Evolutionary conservation across 106 monocot genomes (phyloP).

Genomic region (Dioscorea alata): DNA sequence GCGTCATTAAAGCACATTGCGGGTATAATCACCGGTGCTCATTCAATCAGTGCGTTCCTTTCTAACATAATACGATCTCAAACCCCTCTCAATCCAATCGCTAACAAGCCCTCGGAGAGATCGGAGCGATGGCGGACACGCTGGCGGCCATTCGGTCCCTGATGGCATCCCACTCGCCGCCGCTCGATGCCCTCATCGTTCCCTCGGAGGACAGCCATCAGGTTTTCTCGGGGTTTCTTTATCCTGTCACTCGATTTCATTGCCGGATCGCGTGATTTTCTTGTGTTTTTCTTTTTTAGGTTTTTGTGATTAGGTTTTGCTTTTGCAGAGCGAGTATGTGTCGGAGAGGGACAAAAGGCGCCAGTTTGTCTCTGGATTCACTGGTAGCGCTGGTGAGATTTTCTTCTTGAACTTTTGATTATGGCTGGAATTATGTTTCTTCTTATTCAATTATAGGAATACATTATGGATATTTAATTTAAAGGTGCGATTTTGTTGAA

Average conservation of each 20-base stretch:
- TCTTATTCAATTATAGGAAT: too few relatives aligned
- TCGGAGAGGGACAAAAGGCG: conserved; percentile 86
- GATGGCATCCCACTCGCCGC: conserved; percentile 76
- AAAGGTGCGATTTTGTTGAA: too few relatives aligned
- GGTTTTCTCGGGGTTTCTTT: conserved; percentile 14
- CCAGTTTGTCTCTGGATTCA: conserved; percentile 78
- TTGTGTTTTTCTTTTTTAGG: not conserved
- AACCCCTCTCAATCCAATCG: not conserved
- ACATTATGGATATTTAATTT: too few relatives aligned
- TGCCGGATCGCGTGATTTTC: not conserved
- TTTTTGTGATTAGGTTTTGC: not conserved
- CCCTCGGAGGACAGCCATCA: conserved; percentile 96
- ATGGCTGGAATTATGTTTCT: too few relatives aligned
- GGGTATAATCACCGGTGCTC: too few relatives aligned
- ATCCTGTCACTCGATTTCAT: not conserved
- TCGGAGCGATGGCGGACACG: conserved; percentile 38
- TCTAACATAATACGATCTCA: too few relatives aligned
- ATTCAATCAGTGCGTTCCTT: too few relatives aligned
- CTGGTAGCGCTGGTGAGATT: conserved; percentile 84
- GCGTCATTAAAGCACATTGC: too few relatives aligned
- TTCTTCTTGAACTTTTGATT: not conserved
- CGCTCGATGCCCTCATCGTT: conserved; percentile 80
- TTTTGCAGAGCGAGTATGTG: conserved; percentile 87
- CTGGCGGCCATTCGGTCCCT: conserved; percentile 76
- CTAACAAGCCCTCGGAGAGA: not conserved